Evolutionary conservation across 1,284 basidiomycete genomes (phyloP).

Genomic region (Cerioporus squamosus): DNA sequence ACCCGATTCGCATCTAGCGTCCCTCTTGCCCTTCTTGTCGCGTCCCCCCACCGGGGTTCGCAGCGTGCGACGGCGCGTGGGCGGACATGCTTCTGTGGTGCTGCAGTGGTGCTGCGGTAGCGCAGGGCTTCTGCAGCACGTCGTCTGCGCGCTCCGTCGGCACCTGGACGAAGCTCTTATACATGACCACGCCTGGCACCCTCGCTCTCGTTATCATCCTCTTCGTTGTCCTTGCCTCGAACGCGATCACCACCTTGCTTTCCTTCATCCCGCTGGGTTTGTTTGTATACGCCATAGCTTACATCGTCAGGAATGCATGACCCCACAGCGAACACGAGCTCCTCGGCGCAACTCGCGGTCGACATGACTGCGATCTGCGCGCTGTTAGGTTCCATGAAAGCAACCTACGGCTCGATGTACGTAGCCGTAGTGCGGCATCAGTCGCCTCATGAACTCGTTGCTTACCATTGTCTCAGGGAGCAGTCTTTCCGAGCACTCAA

Average conservation of each 20-base stretch:
- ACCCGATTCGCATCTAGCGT: constrained; percentile 12
- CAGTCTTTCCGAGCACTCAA: too few relatives aligned
- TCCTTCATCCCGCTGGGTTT: constrained; percentile 10
- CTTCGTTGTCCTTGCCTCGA: constrained; percentile 9
- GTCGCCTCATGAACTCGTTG: too few relatives aligned
- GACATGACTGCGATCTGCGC: constrained; percentile 26
- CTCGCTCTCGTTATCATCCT: constrained; percentile 16
- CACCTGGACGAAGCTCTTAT: neutral
- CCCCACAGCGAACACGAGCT: neutral
- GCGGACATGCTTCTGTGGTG: too few relatives aligned
- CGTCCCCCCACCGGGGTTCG: neutral
- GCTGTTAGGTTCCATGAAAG: constrained; percentile 27
- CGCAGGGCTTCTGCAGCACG: neutral
- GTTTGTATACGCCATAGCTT: neutral
- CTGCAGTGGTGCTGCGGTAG: too few relatives aligned
- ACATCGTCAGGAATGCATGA: constrained; percentile 8
- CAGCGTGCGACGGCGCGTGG: constrained; percentile 15
- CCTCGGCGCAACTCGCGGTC: neutral
- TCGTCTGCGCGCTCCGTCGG: neutral
- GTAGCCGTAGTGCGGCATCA: constrained; percentile 6
- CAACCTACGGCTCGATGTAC: constrained; percentile 23
- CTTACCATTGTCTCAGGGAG: too few relatives aligned
- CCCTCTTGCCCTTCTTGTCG: neutral
- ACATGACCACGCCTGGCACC: constrained; percentile 15
- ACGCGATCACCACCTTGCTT: constrained; percentile 1